Evolutionary conservation across 495 filamentous ascomycete genomes (phyloP).

Genomic region (Symbiotaphrina buchneri): DNA sequence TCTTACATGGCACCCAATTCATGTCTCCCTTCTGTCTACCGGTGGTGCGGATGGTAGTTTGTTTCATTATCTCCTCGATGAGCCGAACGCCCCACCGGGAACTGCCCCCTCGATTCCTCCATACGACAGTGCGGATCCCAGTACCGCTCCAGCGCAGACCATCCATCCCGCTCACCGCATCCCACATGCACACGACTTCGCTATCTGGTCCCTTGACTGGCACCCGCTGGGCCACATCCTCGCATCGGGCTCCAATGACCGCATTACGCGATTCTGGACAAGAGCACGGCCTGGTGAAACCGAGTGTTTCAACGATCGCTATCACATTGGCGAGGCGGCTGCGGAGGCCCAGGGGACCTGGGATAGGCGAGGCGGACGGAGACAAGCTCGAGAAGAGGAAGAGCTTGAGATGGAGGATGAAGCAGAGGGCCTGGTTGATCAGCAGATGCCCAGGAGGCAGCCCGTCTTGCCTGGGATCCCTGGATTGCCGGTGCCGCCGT

Average conservation of each 20-base stretch:
- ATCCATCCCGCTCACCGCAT: constrained; percentile 75
- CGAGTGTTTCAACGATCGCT: constrained; percentile 64
- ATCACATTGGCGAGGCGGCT: constrained; percentile 83
- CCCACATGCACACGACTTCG: constrained; percentile 72
- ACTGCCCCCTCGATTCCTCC: constrained; percentile 43
- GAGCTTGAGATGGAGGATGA: constrained; percentile 87
- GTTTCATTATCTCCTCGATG: constrained; percentile 81
- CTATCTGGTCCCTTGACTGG: constrained; percentile 95
- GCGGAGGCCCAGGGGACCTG: constrained; percentile 86
- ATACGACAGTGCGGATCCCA: constrained; percentile 61
- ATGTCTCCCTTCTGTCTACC: constrained; percentile 70
- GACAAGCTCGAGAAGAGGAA: constrained; percentile 73
- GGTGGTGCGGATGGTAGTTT: constrained; percentile 76
- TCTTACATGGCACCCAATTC: constrained; percentile 81
- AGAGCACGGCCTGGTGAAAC: constrained; percentile 69
- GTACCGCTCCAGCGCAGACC: constrained; percentile 55
- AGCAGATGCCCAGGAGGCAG: constrained; percentile 46
- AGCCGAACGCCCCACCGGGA: constrained; percentile 60
- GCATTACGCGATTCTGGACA: constrained; percentile 91
- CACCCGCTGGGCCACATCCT: constrained; percentile 90
- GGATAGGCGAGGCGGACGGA: constrained; percentile 55
- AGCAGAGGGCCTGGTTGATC: constrained; percentile 79
- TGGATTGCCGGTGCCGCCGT: constrained; percentile 10
- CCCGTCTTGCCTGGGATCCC: constrained; percentile 28
- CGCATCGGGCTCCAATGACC: constrained; percentile 96